Percentiles rank a stretch among this genome's conserved stretches.
Conservation (phyloP, 2,329 filamentous ascomycete genomes). For the Talaromyces sp. region DNA sequence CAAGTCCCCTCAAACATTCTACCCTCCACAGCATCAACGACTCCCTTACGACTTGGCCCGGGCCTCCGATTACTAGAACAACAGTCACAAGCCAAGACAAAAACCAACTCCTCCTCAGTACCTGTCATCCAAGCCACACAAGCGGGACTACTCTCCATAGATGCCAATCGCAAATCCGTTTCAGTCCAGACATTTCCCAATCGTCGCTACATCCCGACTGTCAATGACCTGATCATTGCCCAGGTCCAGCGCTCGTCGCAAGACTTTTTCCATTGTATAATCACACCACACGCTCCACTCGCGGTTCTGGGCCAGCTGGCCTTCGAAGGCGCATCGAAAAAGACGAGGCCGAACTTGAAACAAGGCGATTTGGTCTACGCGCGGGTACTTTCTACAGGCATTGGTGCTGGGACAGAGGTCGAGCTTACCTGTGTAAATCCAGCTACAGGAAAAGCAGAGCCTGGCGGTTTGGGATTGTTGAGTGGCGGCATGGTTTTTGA, state of each 20-base stretch:
- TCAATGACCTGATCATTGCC: conserved; percentile 85
- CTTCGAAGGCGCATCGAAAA: conserved; percentile 91
- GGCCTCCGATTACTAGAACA: conserved; percentile 78
- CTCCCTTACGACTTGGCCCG: conserved; percentile 74
- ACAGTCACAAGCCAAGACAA: conserved; percentile 62
- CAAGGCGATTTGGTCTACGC: conserved; percentile 83
- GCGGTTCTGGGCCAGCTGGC: conserved; percentile 79
- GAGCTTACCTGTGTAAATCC: conserved; percentile 88
- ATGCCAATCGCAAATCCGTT: conserved; percentile 39
- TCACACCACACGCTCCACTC: conserved; percentile 61
- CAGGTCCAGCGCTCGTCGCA: conserved; percentile 71
- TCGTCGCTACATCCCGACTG: conserved; percentile 69
- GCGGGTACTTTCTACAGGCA: conserved; percentile 71
- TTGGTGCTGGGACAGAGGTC: conserved; percentile 78
- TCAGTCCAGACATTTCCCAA: conserved; percentile 36
- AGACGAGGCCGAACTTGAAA: conserved; percentile 76
- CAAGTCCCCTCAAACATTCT: conserved; percentile 62
- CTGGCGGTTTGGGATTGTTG: conserved; percentile 80
- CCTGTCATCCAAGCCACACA: conserved; percentile 31
- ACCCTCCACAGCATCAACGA: conserved; percentile 60
- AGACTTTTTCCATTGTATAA: conserved; percentile 75
- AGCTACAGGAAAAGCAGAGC: conserved; percentile 79
- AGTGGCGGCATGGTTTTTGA: conserved; percentile 82
- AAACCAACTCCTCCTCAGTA: conserved; percentile 55
- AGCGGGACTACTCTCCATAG: conserved; percentile 36